Evolutionary conservation across 2,329 filamentous ascomycete species (phyloP).

Genomic region (Verticillium nubilum): DNA sequence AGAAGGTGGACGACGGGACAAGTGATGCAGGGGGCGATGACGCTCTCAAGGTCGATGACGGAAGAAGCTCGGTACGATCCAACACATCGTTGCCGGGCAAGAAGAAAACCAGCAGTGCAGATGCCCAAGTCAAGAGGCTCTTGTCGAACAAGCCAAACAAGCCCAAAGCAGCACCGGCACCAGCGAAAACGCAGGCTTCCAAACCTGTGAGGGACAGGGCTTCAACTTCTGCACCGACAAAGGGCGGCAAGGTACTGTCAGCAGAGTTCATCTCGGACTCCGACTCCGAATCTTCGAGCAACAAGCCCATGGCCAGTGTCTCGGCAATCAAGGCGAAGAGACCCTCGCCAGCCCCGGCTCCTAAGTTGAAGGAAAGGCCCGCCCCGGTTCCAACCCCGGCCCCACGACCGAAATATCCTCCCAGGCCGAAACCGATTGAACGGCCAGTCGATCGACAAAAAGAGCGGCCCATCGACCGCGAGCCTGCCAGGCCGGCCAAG

Average conservation of each 20-base stretch:
- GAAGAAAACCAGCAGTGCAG: constrained; percentile 50
- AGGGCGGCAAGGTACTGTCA: constrained; percentile 42
- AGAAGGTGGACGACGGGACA: constrained; percentile 40
- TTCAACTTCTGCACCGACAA: constrained; percentile 21
- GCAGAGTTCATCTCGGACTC: constrained; percentile 51
- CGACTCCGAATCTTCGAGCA: constrained; percentile 51
- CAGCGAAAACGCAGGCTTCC: constrained; percentile 1
- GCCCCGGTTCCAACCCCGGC: constrained; percentile 12
- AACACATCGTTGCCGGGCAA: constrained; percentile 45
- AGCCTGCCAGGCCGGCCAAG: constrained; percentile 24
- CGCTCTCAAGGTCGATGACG: constrained; percentile 26
- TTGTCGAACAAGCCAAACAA: constrained; percentile 28
- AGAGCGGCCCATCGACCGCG: constrained; percentile 13
- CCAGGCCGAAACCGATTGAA: constrained; percentile 26
- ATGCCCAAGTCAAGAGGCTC: constrained; percentile 52
- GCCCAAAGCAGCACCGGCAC: not conserved
- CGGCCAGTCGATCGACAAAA: constrained; percentile 15
- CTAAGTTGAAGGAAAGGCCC: constrained; percentile 22
- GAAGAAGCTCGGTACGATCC: constrained; percentile 42
- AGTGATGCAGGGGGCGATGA: constrained; percentile 28
- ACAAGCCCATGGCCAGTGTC: constrained; percentile 33
- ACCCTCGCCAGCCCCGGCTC: constrained; percentile 11
- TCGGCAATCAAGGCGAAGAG: constrained; percentile 22
- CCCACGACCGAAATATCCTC: constrained; percentile 22
- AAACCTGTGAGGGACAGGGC: constrained; percentile 34